Evolutionary conservation across 208 protist genomes (phyloP), one percentile per base, ranked within the genome.

Genomic region (Angomonas desouzai): DNA sequence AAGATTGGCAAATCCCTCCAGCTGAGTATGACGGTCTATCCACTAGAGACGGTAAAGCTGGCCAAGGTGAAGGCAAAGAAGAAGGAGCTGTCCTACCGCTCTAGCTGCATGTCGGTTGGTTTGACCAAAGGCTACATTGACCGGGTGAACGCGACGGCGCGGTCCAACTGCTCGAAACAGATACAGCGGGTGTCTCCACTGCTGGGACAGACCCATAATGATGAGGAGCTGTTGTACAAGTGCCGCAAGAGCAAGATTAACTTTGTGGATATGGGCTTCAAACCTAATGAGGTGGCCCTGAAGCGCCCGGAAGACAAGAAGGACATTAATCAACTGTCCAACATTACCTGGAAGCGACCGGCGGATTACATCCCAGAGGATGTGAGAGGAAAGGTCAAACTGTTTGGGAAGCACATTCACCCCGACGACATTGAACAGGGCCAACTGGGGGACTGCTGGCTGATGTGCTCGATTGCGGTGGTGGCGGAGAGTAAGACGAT

Each of bases 401-500:
- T 84, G 22, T 79, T 74, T 65, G 66, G 62, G 56, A 57, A 69
- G 20, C 56, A 69, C 11, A 71, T 78, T 33, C 20, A 76, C 48
- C 61, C 73, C 9, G 67, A 65, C 60, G 62, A 68, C 57, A 74
- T 89, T 48, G 72, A 70, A 48, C 85, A 83, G 27, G 85, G 85
- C 2, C 59, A 82, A 55, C 75, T 85, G 20, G 77, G 73, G n/a
- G 77, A 89, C 77, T 90, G 77, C 68, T 90, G 76, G 75, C 67
- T 90, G 23, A 75, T 84, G 64, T 78, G 79, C 64, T 63, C 83
- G 13, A 74, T 86, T 10, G 68, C 74, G 6, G 71, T 74, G 1
- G 60, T 84, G 22, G 73, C 79, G 27, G 70, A 79, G 65, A 70
- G 56, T 64, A 68, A 53, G 65, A 70, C 59, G 20, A 70, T 77